These are phyloP conservation scores for Ambrosia hybrid DNA, from an alignment of 140 eudicot species.

Conservation along the genomic window DNA sequence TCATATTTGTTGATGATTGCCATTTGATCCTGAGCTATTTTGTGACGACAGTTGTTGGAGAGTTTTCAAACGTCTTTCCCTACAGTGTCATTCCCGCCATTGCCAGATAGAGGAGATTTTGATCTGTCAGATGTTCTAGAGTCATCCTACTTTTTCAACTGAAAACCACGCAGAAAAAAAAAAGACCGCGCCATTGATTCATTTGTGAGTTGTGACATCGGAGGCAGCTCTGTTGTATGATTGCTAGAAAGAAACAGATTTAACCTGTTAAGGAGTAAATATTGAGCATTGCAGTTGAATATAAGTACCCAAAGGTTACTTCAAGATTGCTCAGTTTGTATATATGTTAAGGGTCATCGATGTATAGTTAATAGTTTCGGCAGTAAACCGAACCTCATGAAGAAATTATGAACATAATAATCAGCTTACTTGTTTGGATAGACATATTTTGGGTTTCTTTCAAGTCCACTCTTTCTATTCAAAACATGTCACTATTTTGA, in stretches of 20 bases:
- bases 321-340: slow-evolving; percentile 22
- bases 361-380: slow-evolving; percentile 37
- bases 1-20: neutral
- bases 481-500: too few species aligned
- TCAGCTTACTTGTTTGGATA: neutral
- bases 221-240: slow-evolving; percentile 22
- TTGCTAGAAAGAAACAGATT: slow-evolving; percentile 5
- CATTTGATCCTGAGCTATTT: neutral
- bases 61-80: slow-evolving; percentile 75
- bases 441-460: neutral
- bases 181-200: neutral
- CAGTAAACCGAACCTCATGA: slow-evolving; percentile 13
- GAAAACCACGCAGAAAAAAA: neutral
- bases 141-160: slow-evolving; percentile 90
- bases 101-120: slow-evolving; percentile 95
- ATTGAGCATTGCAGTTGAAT: slow-evolving; percentile 18
- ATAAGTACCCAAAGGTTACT: slow-evolving; percentile 8
- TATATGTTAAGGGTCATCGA: slow-evolving; percentile 4
- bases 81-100: slow-evolving; percentile 63
- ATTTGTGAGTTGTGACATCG: neutral
- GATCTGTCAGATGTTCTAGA: slow-evolving; percentile 73
- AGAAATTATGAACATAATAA: neutral
- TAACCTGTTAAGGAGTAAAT: slow-evolving; percentile 16
- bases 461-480: neutral
- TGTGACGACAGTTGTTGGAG: slow-evolving; percentile 64